A percentile compares a stretch with the other conserved stretches of the same genome.
These are phyloP conservation scores for Mycena maculata DNA, from an alignment of 768 basidiomycete species.

Conservation along the genomic window DNA sequence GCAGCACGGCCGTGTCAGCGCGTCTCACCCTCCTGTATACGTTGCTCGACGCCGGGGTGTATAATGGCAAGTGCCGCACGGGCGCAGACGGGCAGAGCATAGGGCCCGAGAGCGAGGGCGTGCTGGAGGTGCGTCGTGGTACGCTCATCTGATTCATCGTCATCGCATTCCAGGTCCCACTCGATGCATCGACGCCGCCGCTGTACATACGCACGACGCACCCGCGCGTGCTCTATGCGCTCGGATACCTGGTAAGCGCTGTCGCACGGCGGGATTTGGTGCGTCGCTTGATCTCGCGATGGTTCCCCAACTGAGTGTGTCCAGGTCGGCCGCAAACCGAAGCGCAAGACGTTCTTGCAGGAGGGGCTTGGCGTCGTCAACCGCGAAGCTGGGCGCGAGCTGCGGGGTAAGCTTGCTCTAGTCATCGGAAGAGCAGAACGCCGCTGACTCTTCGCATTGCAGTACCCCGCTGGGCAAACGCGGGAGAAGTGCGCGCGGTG, in stretches of 20 bases:
- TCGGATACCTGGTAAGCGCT: constrained; percentile 76
- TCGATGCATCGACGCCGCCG: constrained; percentile 51
- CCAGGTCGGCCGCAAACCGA: constrained; percentile 78
- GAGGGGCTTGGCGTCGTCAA: constrained; percentile 69
- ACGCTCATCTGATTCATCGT: constrained; percentile 36
- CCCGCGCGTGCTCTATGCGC: constrained; percentile 70
- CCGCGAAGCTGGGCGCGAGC: constrained; percentile 57
- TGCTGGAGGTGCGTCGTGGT: constrained; percentile 47
- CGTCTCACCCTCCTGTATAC: constrained; percentile 71
- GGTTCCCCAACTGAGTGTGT: background rate
- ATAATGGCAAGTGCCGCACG: constrained; percentile 41
- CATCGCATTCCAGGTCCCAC: constrained; percentile 49
- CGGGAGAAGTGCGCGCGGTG: constrained; percentile 60
- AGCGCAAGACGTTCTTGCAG: constrained; percentile 73
- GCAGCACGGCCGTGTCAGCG: constrained; percentile 60
- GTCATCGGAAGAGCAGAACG: constrained; percentile 23
- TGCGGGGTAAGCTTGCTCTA: constrained; percentile 47
- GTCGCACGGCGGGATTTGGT: constrained; percentile 70
- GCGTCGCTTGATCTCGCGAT: background rate
- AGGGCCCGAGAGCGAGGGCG: constrained; percentile 47
- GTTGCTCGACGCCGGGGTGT: constrained; percentile 68
- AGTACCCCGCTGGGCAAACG: constrained; percentile 70
- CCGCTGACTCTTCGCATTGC: constrained; percentile 1
- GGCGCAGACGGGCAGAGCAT: constrained; percentile 34
- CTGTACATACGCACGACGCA: constrained; percentile 72